These are phyloP conservation scores for Beverwykella pulmonaria DNA, from an alignment of 495 filamentous ascomycete genomes.

Conservation along the genomic window DNA sequence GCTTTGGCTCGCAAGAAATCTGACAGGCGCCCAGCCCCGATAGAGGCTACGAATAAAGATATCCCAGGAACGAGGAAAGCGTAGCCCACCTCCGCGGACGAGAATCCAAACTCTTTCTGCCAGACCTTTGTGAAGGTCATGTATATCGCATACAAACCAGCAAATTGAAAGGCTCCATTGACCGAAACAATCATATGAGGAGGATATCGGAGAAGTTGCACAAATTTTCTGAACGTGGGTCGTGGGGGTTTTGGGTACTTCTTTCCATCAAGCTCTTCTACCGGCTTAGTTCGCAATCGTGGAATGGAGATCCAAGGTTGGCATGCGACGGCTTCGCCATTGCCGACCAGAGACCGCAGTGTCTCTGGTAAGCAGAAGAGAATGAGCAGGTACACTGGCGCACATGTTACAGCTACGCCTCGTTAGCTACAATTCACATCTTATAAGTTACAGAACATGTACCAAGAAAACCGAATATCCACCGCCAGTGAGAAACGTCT, in stretches of 20 bases:
- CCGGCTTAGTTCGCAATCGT: constrained; percentile 10
- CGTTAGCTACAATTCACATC: not conserved
- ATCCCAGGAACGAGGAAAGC: constrained; percentile 41
- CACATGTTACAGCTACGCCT: constrained; percentile 35
- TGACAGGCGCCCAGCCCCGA: constrained; percentile 41
- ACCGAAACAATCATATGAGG: constrained; percentile 41
- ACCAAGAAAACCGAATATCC: constrained; percentile 47
- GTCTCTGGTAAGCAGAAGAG: constrained; percentile 46
- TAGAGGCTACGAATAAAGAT: constrained; percentile 39
- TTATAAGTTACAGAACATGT: constrained; percentile 11
- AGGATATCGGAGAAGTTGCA: constrained; percentile 21
- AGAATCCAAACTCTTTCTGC: constrained; percentile 42
- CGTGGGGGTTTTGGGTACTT: constrained; percentile 36
- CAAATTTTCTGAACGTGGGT: constrained; percentile 36
- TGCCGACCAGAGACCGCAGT: constrained; percentile 41
- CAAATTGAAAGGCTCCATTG: constrained; percentile 42
- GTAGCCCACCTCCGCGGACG: constrained; percentile 37
- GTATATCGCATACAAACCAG: constrained; percentile 38
- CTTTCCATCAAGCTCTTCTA: constrained; percentile 21
- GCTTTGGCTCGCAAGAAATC: constrained; percentile 31
- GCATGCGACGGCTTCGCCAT: constrained; percentile 32
- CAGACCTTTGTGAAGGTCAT: constrained; percentile 39
- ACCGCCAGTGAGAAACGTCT: constrained; percentile 38
- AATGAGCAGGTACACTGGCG: constrained; percentile 37
- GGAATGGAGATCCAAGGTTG: constrained; percentile 29